phyloP scores from a whole-genome alignment of 108 stramenopile genomes.

The Skeletonema marinoi region DNA sequence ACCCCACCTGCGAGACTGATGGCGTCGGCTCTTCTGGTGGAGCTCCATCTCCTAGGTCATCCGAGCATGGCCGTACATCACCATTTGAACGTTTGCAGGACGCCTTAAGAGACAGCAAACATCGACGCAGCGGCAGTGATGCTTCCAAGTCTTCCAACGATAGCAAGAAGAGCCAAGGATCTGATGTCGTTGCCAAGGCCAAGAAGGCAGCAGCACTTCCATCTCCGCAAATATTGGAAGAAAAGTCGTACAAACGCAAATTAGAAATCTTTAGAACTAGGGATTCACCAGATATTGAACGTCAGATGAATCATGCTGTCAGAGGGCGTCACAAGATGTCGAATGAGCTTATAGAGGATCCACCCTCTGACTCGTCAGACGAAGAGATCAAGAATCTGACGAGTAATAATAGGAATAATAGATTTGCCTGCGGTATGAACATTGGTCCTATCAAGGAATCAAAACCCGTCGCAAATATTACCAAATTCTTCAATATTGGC shows the following conservation, averaged over 20 bases:
- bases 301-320: background rate
- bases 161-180: background rate
- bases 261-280: slow-evolving; percentile 1
- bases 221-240: background rate
- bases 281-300: background rate
- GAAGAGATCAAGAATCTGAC: slow-evolving; percentile 25
- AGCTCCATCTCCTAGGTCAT: background rate
- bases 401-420: background rate
- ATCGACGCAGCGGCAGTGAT: background rate
- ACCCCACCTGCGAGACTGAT: background rate
- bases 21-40: background rate
- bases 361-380: background rate
- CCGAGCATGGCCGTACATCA: background rate
- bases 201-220: background rate
- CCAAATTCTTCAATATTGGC: slow-evolving; percentile 6
- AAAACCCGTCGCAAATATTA: background rate
- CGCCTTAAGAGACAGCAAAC: background rate
- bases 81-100: background rate
- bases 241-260: background rate
- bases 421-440: background rate
- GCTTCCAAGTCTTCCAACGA: background rate
- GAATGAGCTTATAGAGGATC: background rate
- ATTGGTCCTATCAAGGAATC: background rate
- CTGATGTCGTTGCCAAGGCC: slow-evolving; percentile 1
- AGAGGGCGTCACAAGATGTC: background rate